Evolutionary conservation across 495 filamentous ascomycete genomes (phyloP), one percentile per base, ranked within the genome.

Genomic region (Acidomyces sp.): DNA sequence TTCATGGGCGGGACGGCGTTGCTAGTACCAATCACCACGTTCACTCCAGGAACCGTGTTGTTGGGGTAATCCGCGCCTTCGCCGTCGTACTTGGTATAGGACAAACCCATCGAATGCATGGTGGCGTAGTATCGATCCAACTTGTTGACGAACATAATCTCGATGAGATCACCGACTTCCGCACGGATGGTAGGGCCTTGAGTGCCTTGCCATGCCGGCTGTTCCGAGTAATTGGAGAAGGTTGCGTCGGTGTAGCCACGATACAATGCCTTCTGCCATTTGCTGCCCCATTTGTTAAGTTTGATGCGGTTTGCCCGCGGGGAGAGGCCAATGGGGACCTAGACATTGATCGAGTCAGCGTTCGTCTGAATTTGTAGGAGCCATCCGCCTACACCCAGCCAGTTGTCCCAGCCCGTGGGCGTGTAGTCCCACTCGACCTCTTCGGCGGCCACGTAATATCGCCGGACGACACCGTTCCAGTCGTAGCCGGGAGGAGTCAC

Each of bases 141-240:
- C 4, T 41, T 37, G 43, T 56, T 56, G 9, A 56, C 31, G 44
- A 56, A 54, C 28, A 56, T 24, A 34, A 56, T 56, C 51, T 56
- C 52, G 39, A 56, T 43, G 51, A 56, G 43, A 37, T 56, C 54
- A 9, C 54, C 54, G 15, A 56, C 51, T 45, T 56, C 54, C 5
- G 43, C 26, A 19, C 54, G 18, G 15, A 56, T 25, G 7, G 44
- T 56, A 10, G 48, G 48, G 15, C 48, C 48, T 36, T 36, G 42
- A 15, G 35, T 35, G 9, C 48, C 48, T 34, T 51, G 48, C 48
- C 48, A 51, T 38, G 44, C 30, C 10, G 48, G 44, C 37, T 51
- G 43, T 21, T 37, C 22, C 10, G 28, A 23, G 11, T 34, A 21
- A 5, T 25, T 42, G 3, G 11, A 37, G 37, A 51, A 51, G 16